phyloP scores from a whole-genome alignment of 2,329 filamentous ascomycete species.

The Emmonsia crescens region DNA sequence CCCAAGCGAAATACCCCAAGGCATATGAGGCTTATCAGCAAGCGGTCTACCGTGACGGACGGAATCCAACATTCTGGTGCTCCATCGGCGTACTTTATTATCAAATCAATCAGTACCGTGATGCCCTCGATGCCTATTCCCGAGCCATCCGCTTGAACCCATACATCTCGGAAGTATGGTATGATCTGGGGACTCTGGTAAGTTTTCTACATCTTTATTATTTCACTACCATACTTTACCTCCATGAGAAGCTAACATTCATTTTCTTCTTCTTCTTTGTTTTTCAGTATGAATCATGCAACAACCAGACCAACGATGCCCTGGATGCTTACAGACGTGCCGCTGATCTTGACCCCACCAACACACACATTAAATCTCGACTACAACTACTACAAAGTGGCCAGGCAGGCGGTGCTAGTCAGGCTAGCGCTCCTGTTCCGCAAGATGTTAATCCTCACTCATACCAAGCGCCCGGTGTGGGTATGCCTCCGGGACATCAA shows the following conservation, averaged over 20 bases:
- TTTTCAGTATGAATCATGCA: constrained; percentile 84
- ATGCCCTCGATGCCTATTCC: constrained; percentile 94
- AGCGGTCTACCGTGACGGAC: constrained; percentile 92
- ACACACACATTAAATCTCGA: constrained; percentile 92
- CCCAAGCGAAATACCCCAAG: constrained; percentile 96
- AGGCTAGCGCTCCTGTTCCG: constrained; percentile 55
- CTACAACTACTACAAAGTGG: constrained; percentile 80
- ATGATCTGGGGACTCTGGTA: constrained; percentile 90
- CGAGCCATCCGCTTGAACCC: constrained; percentile 93
- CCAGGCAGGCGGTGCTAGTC: constrained; percentile 59
- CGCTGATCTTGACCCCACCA: constrained; percentile 82
- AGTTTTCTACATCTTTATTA: constrained; percentile 34
- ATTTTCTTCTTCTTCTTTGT: constrained; percentile 1
- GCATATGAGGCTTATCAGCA: constrained; percentile 98
- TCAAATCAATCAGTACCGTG: constrained; percentile 98
- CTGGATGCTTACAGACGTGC: constrained; percentile 91
- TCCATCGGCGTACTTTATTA: constrained; percentile 98
- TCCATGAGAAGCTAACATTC: background rate
- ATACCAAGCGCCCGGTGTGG: constrained; percentile 73
- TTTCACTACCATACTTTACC: background rate
- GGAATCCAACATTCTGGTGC: constrained; percentile 98
- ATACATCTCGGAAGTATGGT: constrained; percentile 99
- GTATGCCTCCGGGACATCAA: constrained; percentile 73
- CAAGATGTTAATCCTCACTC: constrained; percentile 94
- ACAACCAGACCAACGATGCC: constrained; percentile 95